Base-by-base conservation (phyloP, 2,329 filamentous ascomycete species). In the Alternaria sp. region DNA sequence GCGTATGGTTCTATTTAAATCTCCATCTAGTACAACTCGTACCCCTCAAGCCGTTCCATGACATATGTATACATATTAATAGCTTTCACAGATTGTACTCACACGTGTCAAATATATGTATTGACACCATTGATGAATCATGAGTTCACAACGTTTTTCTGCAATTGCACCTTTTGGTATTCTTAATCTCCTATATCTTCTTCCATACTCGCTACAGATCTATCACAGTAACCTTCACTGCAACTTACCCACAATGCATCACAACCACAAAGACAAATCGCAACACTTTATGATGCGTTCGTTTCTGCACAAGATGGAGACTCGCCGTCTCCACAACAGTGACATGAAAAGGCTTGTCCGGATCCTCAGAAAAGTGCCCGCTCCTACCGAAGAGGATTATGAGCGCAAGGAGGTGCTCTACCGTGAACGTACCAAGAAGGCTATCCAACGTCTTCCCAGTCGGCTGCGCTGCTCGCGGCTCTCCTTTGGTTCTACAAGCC, bases 271-370 rank as follows among this genome's bases (percentile, higher is more conserved):
- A 36, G 36, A 55, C 7, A 44, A 16, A 16, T 20, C n/a, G 12
- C 18, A 30, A 28, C 26, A 36, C 51, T 44, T 55, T 52, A 54
- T 20, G 24, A 69, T 65, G 63, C 41, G 54, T 26, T 41, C 59
- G 8, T 61, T 61, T 49, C 22, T 54, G 14, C 53, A 44, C 12
- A 57, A 54, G 24, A 67, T 68, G 58, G 54, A 62, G 14, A 68
- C 66, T 5, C 61, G 62, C 3, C 59, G 55, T 42, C 68, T 75
- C 18, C 54, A 63, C 20, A 62, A 67, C 44, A n/a, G 26, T 20
- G 72, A 75, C 9, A 73, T 76, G 48, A 70, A 72, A 26, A 59
- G 57, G 2, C 56, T 77, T 7, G 65, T 64, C n/a, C 57, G 52
- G 12, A 55, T 76, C 36, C 54, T 75, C 8, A 64, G 62, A 16